Base-by-base conservation (phyloP, 2,329 filamentous ascomycete species). In the Paramyrothecium sp. region DNA sequence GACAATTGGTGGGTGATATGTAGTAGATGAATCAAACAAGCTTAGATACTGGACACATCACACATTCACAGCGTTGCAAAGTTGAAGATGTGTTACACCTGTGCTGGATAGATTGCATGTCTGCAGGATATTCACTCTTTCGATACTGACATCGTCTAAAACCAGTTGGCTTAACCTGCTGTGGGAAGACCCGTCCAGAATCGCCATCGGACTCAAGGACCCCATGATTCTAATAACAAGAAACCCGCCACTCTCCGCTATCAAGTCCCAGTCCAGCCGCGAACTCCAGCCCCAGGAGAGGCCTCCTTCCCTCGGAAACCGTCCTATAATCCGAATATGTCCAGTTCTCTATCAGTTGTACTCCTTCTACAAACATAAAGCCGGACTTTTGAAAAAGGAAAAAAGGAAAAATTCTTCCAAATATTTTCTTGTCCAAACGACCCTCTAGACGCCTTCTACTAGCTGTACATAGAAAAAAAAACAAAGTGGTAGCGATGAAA, bases 1-100 rank as follows among this genome's bases (percentile, higher is more conserved):
- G 95, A 98, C 71, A 99, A 99, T 76, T 98, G 95, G 95, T 99
- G 94, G 94, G 92, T 88, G 55, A 88, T 97, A 70, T 76, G 73
- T 63, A 71, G 67, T 54, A 66, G 66, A 53, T 56, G 33, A 38
- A 38, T 38, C n/a, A 38, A 16, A 38, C 33, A 38, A 38, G 16
- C 33, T 38, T 38, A 16, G 33, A 8, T 16, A 38, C 8, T 38
- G n/a, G n/a, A n/a, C n/a, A n/a, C n/a, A n/a, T n/a, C n/a, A n/a
- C n/a, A n/a, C n/a, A n/a, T n/a, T n/a, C n/a, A n/a, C n/a, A n/a
- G n/a, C n/a, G n/a, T n/a, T n/a, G n/a, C n/a, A n/a, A n/a, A n/a
- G n/a, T n/a, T n/a, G n/a, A n/a, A n/a, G n/a, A n/a, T n/a, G n/a
- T n/a, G n/a, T n/a, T n/a, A n/a, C n/a, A n/a, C n/a, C n/a, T n/a